Evolutionary conservation across 768 basidiomycete genomes (phyloP).

Genomic region (Rhizopogon salebrosus): DNA sequence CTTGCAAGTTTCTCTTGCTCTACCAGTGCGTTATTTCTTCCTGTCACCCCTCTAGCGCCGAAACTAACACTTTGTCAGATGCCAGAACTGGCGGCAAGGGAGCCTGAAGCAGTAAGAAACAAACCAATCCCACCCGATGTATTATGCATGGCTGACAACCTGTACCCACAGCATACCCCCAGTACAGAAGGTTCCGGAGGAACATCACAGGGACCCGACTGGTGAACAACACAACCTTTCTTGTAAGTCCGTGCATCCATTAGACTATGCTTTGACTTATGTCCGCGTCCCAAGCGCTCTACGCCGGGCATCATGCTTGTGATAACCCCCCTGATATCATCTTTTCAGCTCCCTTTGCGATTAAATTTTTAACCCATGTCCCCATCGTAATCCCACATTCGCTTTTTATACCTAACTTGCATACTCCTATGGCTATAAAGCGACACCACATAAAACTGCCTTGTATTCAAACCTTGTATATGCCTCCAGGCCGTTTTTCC

Average conservation of each 20-base stretch:
- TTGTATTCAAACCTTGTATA: constrained; percentile 5
- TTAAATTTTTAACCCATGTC: neutral
- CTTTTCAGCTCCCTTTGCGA: neutral
- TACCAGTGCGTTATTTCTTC: constrained; percentile 13
- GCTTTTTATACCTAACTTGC: constrained; percentile 5
- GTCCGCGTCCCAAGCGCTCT: neutral
- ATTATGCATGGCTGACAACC: constrained; percentile 1
- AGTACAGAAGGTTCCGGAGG: constrained; percentile 15
- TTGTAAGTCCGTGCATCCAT: constrained; percentile 4
- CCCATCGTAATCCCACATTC: constrained; percentile 4
- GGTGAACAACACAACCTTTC: constrained; percentile 10
- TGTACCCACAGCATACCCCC: constrained; percentile 9
- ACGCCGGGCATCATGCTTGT: neutral
- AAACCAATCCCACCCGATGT: neutral
- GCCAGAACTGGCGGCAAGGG: constrained; percentile 4
- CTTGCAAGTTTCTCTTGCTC: constrained; percentile 16
- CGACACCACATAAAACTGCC: neutral
- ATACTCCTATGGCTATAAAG: neutral
- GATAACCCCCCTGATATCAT: neutral
- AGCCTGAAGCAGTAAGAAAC: constrained; percentile 7
- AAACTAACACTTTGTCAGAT: constrained; percentile 11
- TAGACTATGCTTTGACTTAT: constrained; percentile 1
- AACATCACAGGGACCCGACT: constrained; percentile 18
- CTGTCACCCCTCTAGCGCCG: neutral
- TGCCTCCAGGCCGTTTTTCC: neutral